Conservation (phyloP, 192 early-diverging fungal species). For the Backusella psychrophila region DNA sequence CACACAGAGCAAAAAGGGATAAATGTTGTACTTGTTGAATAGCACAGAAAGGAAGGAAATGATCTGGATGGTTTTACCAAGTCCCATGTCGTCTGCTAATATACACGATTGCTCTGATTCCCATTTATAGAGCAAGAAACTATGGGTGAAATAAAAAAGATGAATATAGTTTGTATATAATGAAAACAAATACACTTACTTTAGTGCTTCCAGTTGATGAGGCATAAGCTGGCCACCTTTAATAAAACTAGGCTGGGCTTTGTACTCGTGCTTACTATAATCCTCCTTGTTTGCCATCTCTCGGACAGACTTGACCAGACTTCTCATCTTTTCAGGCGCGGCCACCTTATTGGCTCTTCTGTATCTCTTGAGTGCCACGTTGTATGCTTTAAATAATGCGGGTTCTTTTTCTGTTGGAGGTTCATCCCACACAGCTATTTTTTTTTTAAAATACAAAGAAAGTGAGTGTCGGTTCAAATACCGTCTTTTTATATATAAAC, state of each 20-base stretch:
- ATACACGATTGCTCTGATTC: conserved; percentile 54
- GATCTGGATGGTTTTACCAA: conserved; percentile 78
- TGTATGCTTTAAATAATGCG: conserved; percentile 33
- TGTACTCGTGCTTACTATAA: conserved; percentile 45
- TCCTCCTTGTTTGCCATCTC: conserved; percentile 15
- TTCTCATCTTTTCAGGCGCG: conserved; percentile 33
- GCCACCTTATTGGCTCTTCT: conserved; percentile 33
- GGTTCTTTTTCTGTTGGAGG: conserved; percentile 25
- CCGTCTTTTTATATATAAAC: conserved; percentile 18
- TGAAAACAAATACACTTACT: conserved; percentile 24
- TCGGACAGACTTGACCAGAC: conserved; percentile 25
- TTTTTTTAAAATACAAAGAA: not conserved
- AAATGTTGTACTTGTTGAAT: conserved; percentile 41
- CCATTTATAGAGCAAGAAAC: conserved; percentile 72
- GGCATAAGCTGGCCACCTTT: conserved; percentile 55
- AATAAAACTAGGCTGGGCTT: conserved; percentile 52
- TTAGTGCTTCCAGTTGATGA: conserved; percentile 67
- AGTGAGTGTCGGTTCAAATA: not conserved
- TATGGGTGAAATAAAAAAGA: conserved; percentile 12
- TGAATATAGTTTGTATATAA: too few relatives aligned
- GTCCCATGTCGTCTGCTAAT: conserved; percentile 77
- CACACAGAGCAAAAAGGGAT: conserved; percentile 68
- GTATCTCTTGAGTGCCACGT: conserved; percentile 41
- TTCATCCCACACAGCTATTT: conserved; percentile 42
- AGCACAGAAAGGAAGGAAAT: conserved; percentile 55